Base-by-base conservation (phyloP, 2,329 filamentous ascomycete species). In the Rutstroemia sp. region DNA sequence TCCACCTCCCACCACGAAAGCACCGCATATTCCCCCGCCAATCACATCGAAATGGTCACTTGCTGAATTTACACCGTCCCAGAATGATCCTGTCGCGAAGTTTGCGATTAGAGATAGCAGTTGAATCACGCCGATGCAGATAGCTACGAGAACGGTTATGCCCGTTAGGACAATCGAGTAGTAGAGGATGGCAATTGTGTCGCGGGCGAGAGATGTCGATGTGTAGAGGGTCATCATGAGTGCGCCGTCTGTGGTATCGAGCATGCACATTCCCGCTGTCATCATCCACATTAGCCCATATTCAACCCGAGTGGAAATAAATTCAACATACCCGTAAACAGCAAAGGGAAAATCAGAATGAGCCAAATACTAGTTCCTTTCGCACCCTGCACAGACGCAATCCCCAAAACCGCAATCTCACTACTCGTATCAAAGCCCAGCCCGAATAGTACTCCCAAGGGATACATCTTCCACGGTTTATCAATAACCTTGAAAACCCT, bases 191-290 rank as follows among this genome's bases (percentile, higher is more conserved):
- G 92, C 91, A n/a, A 97, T 83, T 1, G 81, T 80, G 66, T 97
- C 92, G 57, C 87, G 78, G 0, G 89, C 84, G 48, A 95, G 85
- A 30, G 87, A 74, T 12, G 82, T 89, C 40, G 86, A 88, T 0
- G 92, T 91, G 72, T 99, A 97, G 1, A 97, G 77, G 0, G 87
- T 86, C 82, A 96, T 92, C 92, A 97, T 97, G 19, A 96, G 78
- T 1, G 92, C 92, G 23, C 92, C 92, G 65, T 97, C 94, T 0
- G 86, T 87, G 0, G 92, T 96, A 71, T 97, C 94, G 5, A 97
- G 76, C 21, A 97, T 78, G 70, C 92, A 96, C 94, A 99, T 97
- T 57, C 90, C 94, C 0, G 88, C 89, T 86, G 49, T 2, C 34
- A 39, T 44, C 7, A 51, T 61, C 27, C 30, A 12, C 39, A n/a